Base-by-base conservation (phyloP, 495 filamentous ascomycete genomes). In the Letharia lupina region DNA sequence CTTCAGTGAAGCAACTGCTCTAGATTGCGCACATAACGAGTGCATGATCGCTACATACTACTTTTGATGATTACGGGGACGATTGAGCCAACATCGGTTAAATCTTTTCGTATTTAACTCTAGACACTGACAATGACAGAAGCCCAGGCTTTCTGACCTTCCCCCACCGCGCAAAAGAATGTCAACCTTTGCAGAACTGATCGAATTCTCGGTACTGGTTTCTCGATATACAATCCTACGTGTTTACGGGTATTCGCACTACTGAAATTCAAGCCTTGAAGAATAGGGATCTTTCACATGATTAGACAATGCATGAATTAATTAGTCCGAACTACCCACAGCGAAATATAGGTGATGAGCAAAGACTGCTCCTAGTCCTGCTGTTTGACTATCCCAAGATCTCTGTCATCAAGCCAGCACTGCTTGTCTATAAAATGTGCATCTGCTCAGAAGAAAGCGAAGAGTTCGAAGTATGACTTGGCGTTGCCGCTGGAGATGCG, bases 401-500 rank as follows among this genome's bases (percentile, higher is more conserved):
- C 47, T 37, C 52, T 65, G 41, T 65, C 42, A 33, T 50, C 54
- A 45, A 65, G 40, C 63, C 33, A 50, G 41, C 12, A 31, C 40
- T 45, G 58, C 63, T 44, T 2, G 18, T 60, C 56, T 65, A 60
- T 65, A 41, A 60, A 47, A 31, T 48, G 23, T 65, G 37, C 56
- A 23, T 56, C 63, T 60, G 54, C 56, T 65, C 42, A 28, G 33
- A 37, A 60, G 28, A 60, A 60, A 50, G 56, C 58, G 37, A 65
- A 65, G 41, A 33, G 37, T 42, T 58, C 63, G 13, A 45, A 28
- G 39, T 8, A 48, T 59, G 41, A 48, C 37, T 48, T 60, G 50
- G 63, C 33, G 15, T 48, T 48, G 41, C 56, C 63, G 42, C 56
- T 18, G 12, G 7, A 65, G 56, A 65, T 65, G 58, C 63, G 50